Conservation (phyloP, 2,329 filamentous ascomycete species). For the Fonsecaea pedrosoi region DNA sequence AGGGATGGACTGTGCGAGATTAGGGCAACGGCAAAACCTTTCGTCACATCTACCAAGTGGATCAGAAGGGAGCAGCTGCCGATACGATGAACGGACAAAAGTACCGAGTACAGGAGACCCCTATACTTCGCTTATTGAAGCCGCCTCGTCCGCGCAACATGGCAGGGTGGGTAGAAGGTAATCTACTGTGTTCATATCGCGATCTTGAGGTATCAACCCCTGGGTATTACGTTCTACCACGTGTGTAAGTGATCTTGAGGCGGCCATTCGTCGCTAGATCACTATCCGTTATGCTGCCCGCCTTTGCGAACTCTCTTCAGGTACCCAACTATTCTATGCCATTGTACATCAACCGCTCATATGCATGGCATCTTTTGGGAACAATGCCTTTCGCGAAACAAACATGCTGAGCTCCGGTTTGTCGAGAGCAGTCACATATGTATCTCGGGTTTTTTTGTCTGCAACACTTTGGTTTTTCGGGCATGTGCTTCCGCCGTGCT, state of each 20-base stretch:
- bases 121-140: conserved; percentile 1
- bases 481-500: background rate
- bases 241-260: background rate
- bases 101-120: conserved; percentile 5
- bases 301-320: background rate
- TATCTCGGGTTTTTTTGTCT: background rate
- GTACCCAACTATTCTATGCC: background rate
- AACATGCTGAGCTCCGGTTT: background rate
- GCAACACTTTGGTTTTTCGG: background rate
- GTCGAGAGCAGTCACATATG: background rate
- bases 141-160: background rate
- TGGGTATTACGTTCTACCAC: background rate
- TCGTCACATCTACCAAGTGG: background rate
- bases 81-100: conserved; percentile 15
- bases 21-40: background rate
- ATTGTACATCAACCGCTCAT: background rate
- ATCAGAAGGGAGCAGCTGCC: conserved; percentile 1
- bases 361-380: background rate
- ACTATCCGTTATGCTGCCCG: background rate
- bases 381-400: background rate
- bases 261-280: background rate
- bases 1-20: background rate
- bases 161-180: background rate
- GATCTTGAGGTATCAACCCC: background rate
- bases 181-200: background rate